A percentile compares a stretch with the other conserved stretches of the same genome.
These are phyloP conservation scores for Nyssa sinensis DNA, from an alignment of 148 eudicot species.

Conservation along the genomic window DNA sequence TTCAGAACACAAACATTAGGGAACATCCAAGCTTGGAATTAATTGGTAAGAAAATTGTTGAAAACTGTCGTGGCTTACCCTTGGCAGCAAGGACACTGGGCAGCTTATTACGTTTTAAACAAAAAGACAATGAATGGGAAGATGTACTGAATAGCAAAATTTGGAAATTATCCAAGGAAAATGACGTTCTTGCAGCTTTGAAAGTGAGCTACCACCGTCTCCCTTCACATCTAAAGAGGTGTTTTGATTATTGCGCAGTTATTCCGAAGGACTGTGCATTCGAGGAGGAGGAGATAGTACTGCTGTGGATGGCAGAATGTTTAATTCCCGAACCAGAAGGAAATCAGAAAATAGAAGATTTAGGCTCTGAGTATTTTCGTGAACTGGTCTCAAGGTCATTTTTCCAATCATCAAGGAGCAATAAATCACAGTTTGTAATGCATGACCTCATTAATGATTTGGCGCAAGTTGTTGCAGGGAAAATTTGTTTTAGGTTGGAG, in stretches of 20 bases:
- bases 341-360: conserved; percentile 12
- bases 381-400: conserved; percentile 22
- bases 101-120: neutral
- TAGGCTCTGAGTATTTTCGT: conserved; percentile 13
- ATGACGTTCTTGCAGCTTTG: conserved; percentile 23
- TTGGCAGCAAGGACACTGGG: too few relatives aligned
- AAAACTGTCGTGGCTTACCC: too few relatives aligned
- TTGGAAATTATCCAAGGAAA: conserved; percentile 1
- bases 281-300: conserved; percentile 12
- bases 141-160: conserved; percentile 13
- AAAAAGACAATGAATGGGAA: conserved; percentile 13
- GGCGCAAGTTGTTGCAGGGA: too few relatives aligned
- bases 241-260: conserved; percentile 33
- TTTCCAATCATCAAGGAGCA: conserved; percentile 8
- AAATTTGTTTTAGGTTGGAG: conserved; percentile 22
- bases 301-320: conserved; percentile 31
- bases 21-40: too few relatives aligned
- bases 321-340: neutral
- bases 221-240: conserved; percentile 19
- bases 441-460: too few relatives aligned
- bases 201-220: conserved; percentile 14
- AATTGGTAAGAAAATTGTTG: too few relatives aligned
- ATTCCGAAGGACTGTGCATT: too few relatives aligned
- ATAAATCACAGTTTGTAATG: too few relatives aligned
- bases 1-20: too few relatives aligned